Conservation (phyloP, 768 basidiomycete genomes). For the Galerina marginata region DNA sequence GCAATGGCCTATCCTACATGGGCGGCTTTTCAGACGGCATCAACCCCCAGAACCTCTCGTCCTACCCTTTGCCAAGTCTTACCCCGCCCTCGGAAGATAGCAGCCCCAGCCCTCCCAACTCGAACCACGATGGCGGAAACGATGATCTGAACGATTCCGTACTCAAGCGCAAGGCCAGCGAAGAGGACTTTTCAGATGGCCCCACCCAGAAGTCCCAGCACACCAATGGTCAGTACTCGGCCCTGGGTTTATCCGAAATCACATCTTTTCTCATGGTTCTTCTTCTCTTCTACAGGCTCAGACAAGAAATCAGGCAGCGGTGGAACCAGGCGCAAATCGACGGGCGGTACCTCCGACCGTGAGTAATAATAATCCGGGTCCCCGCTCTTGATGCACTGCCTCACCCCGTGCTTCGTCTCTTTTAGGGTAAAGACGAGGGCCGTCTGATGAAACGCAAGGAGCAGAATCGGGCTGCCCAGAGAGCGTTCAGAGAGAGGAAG, state of each 20-base stretch:
- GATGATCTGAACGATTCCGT: slow-evolving; percentile 52
- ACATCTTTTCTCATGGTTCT: background rate
- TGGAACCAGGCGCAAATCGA: slow-evolving; percentile 40
- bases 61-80: slow-evolving; percentile 53
- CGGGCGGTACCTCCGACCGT: slow-evolving; percentile 34
- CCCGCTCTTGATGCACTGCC: background rate
- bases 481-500: slow-evolving; percentile 96
- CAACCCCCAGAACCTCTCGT: slow-evolving; percentile 64
- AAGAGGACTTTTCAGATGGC: slow-evolving; percentile 64
- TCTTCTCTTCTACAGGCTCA: no score
- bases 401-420: slow-evolving; percentile 3
- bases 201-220: slow-evolving; percentile 72
- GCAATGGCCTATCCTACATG: slow-evolving; percentile 23
- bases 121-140: slow-evolving; percentile 38
- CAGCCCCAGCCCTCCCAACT: slow-evolving; percentile 76
- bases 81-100: slow-evolving; percentile 77
- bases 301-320: slow-evolving; percentile 28
- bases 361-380: slow-evolving; percentile 15
- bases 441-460: slow-evolving; percentile 90
- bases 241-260: background rate
- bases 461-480: slow-evolving; percentile 96
- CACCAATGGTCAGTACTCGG: slow-evolving; percentile 50
- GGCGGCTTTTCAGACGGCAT: slow-evolving; percentile 44
- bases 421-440: slow-evolving; percentile 65
- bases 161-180: slow-evolving; percentile 81